These are phyloP conservation scores for Hypoxylon sp. DNA, from an alignment of 2,329 filamentous ascomycete species.

Conservation along the genomic window DNA sequence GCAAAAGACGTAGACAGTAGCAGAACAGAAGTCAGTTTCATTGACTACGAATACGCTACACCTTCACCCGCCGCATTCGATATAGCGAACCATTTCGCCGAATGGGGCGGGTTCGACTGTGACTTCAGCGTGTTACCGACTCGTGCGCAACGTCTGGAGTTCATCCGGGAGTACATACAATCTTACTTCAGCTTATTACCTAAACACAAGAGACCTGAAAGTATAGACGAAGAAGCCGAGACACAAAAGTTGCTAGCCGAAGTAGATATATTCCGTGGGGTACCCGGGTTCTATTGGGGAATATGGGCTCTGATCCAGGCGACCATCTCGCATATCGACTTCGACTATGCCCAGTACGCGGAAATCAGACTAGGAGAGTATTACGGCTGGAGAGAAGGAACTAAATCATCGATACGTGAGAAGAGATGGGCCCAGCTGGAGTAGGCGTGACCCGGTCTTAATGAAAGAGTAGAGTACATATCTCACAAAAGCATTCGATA, in stretches of 20 bases:
- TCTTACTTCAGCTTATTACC: slow-evolving; percentile 71
- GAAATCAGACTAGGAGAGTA: slow-evolving; percentile 89
- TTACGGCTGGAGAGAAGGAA: slow-evolving; percentile 86
- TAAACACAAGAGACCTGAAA: slow-evolving; percentile 44
- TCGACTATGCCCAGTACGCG: slow-evolving; percentile 93
- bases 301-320: slow-evolving; percentile 97
- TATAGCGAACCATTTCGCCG: slow-evolving; percentile 96
- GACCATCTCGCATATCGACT: slow-evolving; percentile 92
- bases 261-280: slow-evolving; percentile 85
- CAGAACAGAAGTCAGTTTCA: slow-evolving; percentile 73
- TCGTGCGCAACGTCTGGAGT: slow-evolving; percentile 76
- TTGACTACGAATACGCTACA: slow-evolving; percentile 98
- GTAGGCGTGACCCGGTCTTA: slow-evolving; percentile 35
- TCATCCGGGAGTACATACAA: slow-evolving; percentile 83
- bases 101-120: slow-evolving; percentile 98
- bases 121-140: slow-evolving; percentile 87
- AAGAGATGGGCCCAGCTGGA: slow-evolving; percentile 74
- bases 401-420: slow-evolving; percentile 74
- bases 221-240: slow-evolving; percentile 65
- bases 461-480: not conserved
- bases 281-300: slow-evolving; percentile 91
- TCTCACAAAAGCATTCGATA: slow-evolving; percentile 8
- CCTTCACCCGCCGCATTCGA: slow-evolving; percentile 96
- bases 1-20: slow-evolving; percentile 49
- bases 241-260: slow-evolving; percentile 76